Evolutionary conservation across 805 yeast species (phyloP).

Genomic region (Hanseniaspora clermontiae): DNA sequence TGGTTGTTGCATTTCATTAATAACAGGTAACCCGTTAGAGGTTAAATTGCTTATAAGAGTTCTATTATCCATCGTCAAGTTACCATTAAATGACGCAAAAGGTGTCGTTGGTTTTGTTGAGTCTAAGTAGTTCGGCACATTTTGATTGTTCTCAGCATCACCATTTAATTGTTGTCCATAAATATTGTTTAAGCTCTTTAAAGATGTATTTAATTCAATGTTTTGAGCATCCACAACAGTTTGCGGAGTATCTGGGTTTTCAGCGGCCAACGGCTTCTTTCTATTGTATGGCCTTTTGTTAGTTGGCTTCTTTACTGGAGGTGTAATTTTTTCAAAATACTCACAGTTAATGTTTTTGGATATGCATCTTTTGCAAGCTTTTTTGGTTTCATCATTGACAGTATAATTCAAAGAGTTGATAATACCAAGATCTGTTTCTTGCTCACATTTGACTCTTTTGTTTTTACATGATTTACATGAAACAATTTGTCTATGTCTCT

Average conservation of each 20-base stretch:
- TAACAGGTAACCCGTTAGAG: neutral
- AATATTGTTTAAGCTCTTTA: neutral
- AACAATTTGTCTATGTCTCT: slow-evolving; percentile 23
- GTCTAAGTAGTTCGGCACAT: neutral
- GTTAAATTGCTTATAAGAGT: neutral
- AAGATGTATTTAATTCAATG: neutral
- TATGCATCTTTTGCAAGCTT: slow-evolving; percentile 7
- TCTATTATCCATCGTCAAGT: neutral
- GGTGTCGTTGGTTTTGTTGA: neutral
- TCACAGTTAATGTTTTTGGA: neutral
- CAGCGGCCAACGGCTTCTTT: neutral
- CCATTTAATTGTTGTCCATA: neutral
- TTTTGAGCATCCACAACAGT: neutral
- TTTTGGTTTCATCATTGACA: neutral
- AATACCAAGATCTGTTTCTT: slow-evolving; percentile 28
- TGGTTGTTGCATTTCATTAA: neutral
- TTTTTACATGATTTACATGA: slow-evolving; percentile 48
- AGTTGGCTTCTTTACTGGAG: neutral
- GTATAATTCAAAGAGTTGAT: neutral
- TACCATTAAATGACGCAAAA: neutral
- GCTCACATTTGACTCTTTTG: slow-evolving; percentile 55
- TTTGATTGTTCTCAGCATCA: neutral
- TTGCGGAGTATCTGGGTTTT: neutral
- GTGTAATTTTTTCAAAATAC: slow-evolving; percentile 5
- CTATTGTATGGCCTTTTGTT: neutral